Base-by-base conservation (phyloP, 164 flowering plant genomes). In the Nymphaea thermarum region DNA sequence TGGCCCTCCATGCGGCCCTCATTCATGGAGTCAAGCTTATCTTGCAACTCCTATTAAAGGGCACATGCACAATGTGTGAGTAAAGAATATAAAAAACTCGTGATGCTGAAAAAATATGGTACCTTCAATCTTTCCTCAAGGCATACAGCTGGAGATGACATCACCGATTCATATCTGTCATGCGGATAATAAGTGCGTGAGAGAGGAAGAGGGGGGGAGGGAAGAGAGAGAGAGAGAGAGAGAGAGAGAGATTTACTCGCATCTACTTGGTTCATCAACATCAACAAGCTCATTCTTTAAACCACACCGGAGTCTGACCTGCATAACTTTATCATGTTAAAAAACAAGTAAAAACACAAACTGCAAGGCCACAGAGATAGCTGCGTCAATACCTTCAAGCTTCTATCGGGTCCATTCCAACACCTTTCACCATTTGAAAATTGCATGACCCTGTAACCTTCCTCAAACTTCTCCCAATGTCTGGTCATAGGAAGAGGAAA, bases 341-440 rank as follows among this genome's bases (percentile, higher is more conserved):
- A 25, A 25, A 25, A 25, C 36, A 25, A 25, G 36, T 25, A 25
- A 25, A 25, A 25, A 25, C 36, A 25, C 36, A 25, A 25, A 25
- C 36, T 25, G 36, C 36, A 25, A 25, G 36, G 36, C 36, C 36
- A 25, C 36, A 25, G 36, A 25, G 36, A 25, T 25, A 25, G 36
- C 36, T 25, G 1, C 36, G 1, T 25, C 36, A 25, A 25, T 81
- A 94, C 99, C 96, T 85, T 94, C 71, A 94, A 65, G 75, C 96
- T 94, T 84, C 99, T 87, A 71, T 88, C 94, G 65, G 98, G 99
- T 5, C 99, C 99, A 79, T 90, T 94, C 99, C 99, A 94, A 80
- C 99, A 94, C 68, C 67, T 85, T 65, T 91, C 96, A 14, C 99
- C 99, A 79, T 79, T 78, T 70, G 89, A 80, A 72, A 91, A 94